Base-by-base conservation (phyloP, 1,139 yeast genomes). In the Hansenula sp. region DNA sequence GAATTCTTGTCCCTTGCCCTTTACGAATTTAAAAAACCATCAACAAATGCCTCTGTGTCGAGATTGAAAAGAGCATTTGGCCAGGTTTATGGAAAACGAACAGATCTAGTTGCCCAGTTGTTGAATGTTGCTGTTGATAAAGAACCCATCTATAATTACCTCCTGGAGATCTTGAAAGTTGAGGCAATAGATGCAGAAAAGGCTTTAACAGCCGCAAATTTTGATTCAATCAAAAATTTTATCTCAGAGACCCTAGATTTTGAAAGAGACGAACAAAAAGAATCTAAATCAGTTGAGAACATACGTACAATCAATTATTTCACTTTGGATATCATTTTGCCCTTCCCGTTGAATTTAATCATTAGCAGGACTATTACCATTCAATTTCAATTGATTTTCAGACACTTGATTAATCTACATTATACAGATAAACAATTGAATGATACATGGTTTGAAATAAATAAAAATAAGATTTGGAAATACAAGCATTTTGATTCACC, bases 331-430 rank as follows among this genome's bases (percentile, higher is more conserved):
- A 62, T 88, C 31, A 69, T 74, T 25, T 69, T 91, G 18, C 96
- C 97, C 7, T 94, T 89, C 59, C 99, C 99, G 0, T 65, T 90
- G 40, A 89, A 90, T 51, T 70, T 91, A 33, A 71, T 93, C 1
- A 66, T 90, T 3, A 80, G 86, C 24, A 77, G 83, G 47, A 84
- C 88, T 36, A 79, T 84, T 28, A 71, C 89, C 30, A 75, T 82
- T 41, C 90, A 94, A 48, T 90, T 85, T 58, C 96, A 91, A 61
- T 69, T 89, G 29, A 67, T 90, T 45, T 89, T 87, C 56, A 79
- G 96, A 51, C 82, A 87, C 52, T 70, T 87, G 37, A 65, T 84
- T 27, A 73, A 82, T 33, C 61, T 89, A 19, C 81, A 81, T 49
- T 81, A 79, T 55, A 71, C 86, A 11, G 81, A 79, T 54, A 75